Base-by-base conservation (phyloP, 495 filamentous ascomycete species). In the Penicillium daleae region DNA sequence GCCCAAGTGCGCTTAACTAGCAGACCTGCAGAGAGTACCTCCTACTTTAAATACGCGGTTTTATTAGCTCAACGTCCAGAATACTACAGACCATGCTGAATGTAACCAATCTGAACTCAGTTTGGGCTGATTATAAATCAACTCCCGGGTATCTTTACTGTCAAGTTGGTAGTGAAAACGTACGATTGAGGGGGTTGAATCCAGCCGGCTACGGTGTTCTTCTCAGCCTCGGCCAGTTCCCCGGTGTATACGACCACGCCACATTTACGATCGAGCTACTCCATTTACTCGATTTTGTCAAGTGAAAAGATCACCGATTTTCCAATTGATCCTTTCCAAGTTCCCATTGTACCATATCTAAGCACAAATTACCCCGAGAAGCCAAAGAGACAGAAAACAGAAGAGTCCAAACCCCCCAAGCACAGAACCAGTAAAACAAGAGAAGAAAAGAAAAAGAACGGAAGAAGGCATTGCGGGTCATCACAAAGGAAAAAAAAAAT, bases 391-490 rank as follows among this genome's bases (percentile, higher is more conserved):
- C n/a, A 59, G 33, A 49, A 35, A 29, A 39, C 6, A 35, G 8
- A 49, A 51, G 19, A 51, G 29, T 55, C 62, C 62, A 59, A 42
- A 54, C 15, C 49, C 49, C 26, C 26, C 31, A 24, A 56, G 60
- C 22, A 40, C 66, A 40, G 40, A 62, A 57, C 31, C 51, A 64
- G 53, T 19, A 31, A 61, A 32, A 64, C 49, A 54, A 74, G 72
- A 72, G 70, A 72, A 13, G 72, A 73, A 64, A 64, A 71, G 64
- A 68, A 67, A 44, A 72, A 68, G 66, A 32, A 65, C 37, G 59
- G 68, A 62, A 59, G 50, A 61, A 67, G 65, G 57, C 71, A 70
- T 74, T 42, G 62, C 64, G 60, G 65, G 73, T 68, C 66, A 68
- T 68, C 24, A 67, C 56, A 67, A 66, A 60, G 65, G 58, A 65